Conservation (phyloP, 2,329 filamentous ascomycete species). For the Parascedosporium putredinis region DNA sequence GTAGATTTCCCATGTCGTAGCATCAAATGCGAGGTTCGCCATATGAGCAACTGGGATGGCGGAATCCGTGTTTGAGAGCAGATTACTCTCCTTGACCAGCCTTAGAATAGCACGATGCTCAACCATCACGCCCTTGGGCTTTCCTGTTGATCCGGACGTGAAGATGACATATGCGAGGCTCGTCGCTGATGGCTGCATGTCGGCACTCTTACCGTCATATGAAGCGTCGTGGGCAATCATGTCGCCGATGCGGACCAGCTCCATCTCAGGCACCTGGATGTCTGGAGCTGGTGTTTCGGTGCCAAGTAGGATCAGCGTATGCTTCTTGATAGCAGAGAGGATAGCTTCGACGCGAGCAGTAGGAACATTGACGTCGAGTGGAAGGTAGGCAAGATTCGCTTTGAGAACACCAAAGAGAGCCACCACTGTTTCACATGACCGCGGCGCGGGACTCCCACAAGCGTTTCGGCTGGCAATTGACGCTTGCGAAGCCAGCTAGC, state of each 20-base stretch:
- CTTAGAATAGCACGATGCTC: conserved; percentile 13
- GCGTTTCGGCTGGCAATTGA: conserved; percentile 9
- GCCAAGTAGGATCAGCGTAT: conserved; percentile 6
- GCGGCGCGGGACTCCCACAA: conserved; percentile 14
- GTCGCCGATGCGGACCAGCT: background rate
- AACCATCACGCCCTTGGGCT: conserved; percentile 36
- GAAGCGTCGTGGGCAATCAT: background rate
- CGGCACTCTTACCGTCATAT: background rate
- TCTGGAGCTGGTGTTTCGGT: background rate
- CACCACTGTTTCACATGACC: conserved; percentile 16
- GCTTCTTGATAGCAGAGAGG: conserved; percentile 9
- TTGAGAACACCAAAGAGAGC: conserved; percentile 18
- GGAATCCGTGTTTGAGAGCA: background rate
- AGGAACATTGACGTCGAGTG: conserved; percentile 15
- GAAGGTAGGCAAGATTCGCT: conserved; percentile 17
- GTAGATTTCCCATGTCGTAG: conserved; percentile 14
- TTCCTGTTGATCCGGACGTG: conserved; percentile 39
- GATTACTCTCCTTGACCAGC: conserved; percentile 9
- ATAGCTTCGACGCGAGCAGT: conserved; percentile 13
- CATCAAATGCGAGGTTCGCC: conserved; percentile 15
- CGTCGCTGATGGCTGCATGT: conserved; percentile 1
- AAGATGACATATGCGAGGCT: conserved; percentile 30
- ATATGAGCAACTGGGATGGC: conserved; percentile 10
- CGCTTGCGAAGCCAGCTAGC: conserved; percentile 12
- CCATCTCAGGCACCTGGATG: background rate